Conservation (phyloP, 225 moss, liverwort and hornwort species). For the Sphagnum tenellum region DNA sequence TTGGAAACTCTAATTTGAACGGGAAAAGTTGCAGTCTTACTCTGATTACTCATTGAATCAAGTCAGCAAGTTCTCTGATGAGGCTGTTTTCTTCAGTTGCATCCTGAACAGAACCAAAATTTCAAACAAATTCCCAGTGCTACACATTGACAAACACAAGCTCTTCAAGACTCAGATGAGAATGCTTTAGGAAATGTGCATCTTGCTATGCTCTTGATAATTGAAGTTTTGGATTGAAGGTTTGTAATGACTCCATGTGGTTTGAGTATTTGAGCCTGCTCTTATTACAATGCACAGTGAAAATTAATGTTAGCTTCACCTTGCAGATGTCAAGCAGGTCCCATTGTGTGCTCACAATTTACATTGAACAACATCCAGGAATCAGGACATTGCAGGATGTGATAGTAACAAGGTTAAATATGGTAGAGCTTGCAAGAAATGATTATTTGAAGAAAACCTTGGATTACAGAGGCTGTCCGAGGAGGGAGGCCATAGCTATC, state of each 20-base stretch:
- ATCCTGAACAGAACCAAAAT: no score
- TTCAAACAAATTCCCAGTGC: no score
- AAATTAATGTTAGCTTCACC: neutral
- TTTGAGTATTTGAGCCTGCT: no score
- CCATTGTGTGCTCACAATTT: slow-evolving; percentile 81
- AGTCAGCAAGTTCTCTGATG: slow-evolving; percentile 13
- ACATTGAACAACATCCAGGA: slow-evolving; percentile 78
- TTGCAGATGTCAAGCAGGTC: slow-evolving; percentile 85
- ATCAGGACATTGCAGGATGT: slow-evolving; percentile 47
- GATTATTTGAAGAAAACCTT: slow-evolving; percentile 59
- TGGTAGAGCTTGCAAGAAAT: slow-evolving; percentile 86
- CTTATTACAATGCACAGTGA: no score
- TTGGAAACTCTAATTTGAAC: slow-evolving; percentile 69
- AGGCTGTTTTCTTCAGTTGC: no score
- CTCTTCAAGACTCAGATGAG: no score
- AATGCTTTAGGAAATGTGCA: no score
- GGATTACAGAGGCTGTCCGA: slow-evolving; percentile 49
- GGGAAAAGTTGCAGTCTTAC: slow-evolving; percentile 64
- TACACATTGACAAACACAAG: no score
- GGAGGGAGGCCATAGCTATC: slow-evolving; percentile 75
- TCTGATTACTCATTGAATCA: slow-evolving; percentile 78
- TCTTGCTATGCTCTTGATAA: neutral
- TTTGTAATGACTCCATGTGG: no score
- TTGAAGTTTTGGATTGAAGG: neutral
- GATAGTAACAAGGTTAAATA: slow-evolving; percentile 68